phyloP scores from a whole-genome alignment of 2,329 filamentous ascomycete genomes.

The Biscogniauxia sp. region DNA sequence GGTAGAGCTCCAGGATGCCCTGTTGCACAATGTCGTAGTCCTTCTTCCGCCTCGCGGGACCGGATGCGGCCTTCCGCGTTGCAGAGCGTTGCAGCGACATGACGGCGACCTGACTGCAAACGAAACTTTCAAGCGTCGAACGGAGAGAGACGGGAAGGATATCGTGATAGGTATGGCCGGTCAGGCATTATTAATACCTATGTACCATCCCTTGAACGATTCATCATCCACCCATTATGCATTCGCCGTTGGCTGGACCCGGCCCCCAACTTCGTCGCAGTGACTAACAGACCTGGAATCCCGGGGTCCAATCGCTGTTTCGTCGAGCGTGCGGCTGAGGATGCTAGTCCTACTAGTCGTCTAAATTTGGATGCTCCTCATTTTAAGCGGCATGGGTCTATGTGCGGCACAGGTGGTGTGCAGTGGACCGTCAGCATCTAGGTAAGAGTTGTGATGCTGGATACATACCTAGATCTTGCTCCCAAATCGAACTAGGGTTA shows the following conservation, averaged over 20 bases:
- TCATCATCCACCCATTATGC: background rate
- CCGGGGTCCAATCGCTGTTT: background rate
- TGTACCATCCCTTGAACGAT: background rate
- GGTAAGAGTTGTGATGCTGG: background rate
- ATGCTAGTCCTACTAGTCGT: background rate
- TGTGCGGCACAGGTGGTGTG: no score
- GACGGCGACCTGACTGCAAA: constrained; percentile 7
- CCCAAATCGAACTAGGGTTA: background rate
- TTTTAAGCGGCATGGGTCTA: background rate
- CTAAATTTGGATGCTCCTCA: background rate
- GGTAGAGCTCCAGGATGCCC: constrained; percentile 39
- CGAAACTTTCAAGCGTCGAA: constrained; percentile 1
- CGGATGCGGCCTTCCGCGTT: constrained; percentile 25
- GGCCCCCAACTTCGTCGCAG: background rate
- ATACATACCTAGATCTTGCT: background rate
- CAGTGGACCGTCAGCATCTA: background rate
- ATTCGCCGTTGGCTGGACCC: background rate
- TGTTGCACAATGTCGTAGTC: constrained; percentile 38
- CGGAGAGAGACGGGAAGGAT: constrained; percentile 4
- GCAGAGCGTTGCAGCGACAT: constrained; percentile 29
- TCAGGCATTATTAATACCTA: background rate
- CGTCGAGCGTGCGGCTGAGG: background rate
- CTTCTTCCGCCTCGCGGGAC: constrained; percentile 28
- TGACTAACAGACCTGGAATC: background rate
- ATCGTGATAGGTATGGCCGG: constrained; percentile 5